phyloP scores from a whole-genome alignment of 345 rosid species.

The Sonneratia caseolaris region DNA sequence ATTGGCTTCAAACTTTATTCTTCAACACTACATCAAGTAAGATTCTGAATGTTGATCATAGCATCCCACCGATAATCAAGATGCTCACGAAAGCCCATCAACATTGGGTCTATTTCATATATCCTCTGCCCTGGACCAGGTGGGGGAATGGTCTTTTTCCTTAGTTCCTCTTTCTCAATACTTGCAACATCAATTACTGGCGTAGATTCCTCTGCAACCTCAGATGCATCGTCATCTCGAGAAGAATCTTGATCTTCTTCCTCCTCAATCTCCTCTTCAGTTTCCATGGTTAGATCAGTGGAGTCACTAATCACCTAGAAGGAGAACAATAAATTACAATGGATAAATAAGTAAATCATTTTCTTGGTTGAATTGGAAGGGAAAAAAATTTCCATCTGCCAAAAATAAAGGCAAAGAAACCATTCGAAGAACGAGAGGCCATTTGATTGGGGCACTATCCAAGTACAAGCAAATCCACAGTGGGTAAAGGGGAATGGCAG shows the following conservation, averaged over 20 bases:
- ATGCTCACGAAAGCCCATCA: constrained; percentile 46
- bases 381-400: neutral
- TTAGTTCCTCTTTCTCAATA: constrained; percentile 26
- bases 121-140: constrained; percentile 74
- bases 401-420: neutral
- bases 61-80: constrained; percentile 71
- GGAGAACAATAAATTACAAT: neutral
- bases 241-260: constrained; percentile 2
- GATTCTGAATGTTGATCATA: neutral
- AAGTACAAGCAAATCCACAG: neutral
- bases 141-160: constrained; percentile 39
- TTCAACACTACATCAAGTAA: neutral
- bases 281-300: constrained; percentile 36
- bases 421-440: neutral
- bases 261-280: constrained; percentile 25
- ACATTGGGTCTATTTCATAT: constrained; percentile 75
- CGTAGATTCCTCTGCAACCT: constrained; percentile 18
- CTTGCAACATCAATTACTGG: constrained; percentile 17
- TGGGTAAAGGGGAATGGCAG: neutral
- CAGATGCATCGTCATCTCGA: constrained; percentile 13
- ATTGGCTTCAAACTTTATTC: neutral
- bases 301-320: constrained; percentile 28
- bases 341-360: neutral
- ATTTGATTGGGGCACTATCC: neutral
- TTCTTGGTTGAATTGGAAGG: neutral